Base-by-base conservation (phyloP, 371 early-diverging fungal species). In the Neoconidiobolus thromboides region DNA sequence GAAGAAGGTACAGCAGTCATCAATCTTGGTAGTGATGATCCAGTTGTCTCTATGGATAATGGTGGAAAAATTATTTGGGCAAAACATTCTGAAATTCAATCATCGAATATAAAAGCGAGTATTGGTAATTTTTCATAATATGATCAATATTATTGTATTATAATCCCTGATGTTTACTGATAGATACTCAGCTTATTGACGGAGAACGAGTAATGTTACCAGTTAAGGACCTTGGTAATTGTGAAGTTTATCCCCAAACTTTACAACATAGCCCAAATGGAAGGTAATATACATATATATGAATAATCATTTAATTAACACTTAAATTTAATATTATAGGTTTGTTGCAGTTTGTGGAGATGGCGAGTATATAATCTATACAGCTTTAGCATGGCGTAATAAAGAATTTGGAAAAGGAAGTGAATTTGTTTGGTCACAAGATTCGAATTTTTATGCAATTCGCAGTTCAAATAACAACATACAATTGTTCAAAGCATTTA, bases 281-380 rank as follows among this genome's bases (percentile, higher is more conserved):
- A 44, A 86, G 74, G 68, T 67, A 43, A 48, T 10, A 26, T 26
- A 26, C 26, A 26, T 26, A 26, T 26, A 26, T 26, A 26, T 26
- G 26, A 26, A 26, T 26, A 26, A 26, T n/a, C 43, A 26, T 51
- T 40, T 9, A 14, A 14, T 26, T 26, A 26, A 26, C 26, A 26
- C 26, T 26, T 26, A 26, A 26, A 26, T 26, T 26, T 56, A n/a
- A 36, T 46, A n/a, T 15, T 4, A 41, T 51, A 65, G 94, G 46
- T 98, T 98, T 72, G 96, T 92, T 12, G 96, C 93, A 9, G 97
- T 95, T 6, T 94, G 95, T 64, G 98, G 98, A 49, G 97, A 98
- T 66, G 96, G 95, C 47, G 97, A 98, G 74, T 98, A 91, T 69
- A 96, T 96, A 64, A 94, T 98, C 63, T 98, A 98, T 73, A 98